Base-by-base conservation (phyloP, 345 rosid species). In the Boechera stricta region DNA sequence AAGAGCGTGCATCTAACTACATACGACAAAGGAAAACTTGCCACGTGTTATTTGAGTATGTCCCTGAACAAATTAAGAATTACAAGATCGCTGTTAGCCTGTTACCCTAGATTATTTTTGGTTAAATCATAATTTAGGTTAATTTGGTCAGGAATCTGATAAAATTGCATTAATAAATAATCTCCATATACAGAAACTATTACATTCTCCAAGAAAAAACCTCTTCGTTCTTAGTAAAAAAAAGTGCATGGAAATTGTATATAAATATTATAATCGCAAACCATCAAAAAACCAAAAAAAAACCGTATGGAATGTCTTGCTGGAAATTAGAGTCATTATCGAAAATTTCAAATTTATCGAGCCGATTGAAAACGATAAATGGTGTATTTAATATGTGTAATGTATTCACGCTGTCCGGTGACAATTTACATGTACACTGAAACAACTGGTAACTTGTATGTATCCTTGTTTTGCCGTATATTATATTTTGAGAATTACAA, bases 291-390 rank as follows among this genome's bases (percentile, higher is more conserved):
- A 71, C 76, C 76, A 6, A 44, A 70, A 77, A 71, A 28, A 64
- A 56, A 64, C 24, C 77, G 55, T 48, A 77, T 77, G 77, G 81
- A 77, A 77, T 77, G 81, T 77, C 81, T 71, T 77, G 77, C 67
- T 56, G 76, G 76, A 71, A 70, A 64, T 7, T 77, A 64, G 80
- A 56, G 76, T 36, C 54, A 64, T 47, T 64, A 64, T 64, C 67
- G 67, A 71, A 71, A 29, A 16, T 53, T 47, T 64, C 31, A 48
- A 29, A 18, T 57, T 64, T 57, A 21, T 77, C 18, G 55, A 32
- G 31, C 63, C 68, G 63, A 77, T 71, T 35, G 66, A 63, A 33
- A 54, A 15, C 54, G 5, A 57, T 67, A 51, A 21, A 12, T 18
- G 15, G 7, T 47, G 32, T 57, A 24, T 35, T 45, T 57, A n/a